Conservation (phyloP, 768 basidiomycete species). For the Mycena filopes region DNA sequence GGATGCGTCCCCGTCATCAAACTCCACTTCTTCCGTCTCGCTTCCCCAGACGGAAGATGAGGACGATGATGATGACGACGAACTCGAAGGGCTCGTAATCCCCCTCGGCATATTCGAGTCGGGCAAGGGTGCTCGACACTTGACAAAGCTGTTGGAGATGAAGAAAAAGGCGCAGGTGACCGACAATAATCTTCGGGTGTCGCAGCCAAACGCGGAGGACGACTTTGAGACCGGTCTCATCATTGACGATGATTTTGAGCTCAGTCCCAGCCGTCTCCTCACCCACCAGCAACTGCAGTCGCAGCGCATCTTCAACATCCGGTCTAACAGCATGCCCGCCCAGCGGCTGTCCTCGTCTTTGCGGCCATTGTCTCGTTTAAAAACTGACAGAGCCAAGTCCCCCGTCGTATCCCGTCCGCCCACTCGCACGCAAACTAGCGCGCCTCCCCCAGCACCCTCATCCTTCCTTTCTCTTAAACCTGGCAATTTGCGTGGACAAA, state of each 20-base stretch:
- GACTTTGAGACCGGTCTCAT: constrained; percentile 89
- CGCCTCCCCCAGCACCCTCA: constrained; percentile 63
- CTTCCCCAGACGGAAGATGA: constrained; percentile 78
- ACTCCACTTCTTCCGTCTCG: constrained; percentile 72
- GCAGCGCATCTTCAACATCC: constrained; percentile 52
- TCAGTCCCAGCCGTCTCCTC: constrained; percentile 81
- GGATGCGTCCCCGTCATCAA: constrained; percentile 76
- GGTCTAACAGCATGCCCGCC: constrained; percentile 71
- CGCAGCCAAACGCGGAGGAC: constrained; percentile 77
- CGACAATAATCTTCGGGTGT: constrained; percentile 54
- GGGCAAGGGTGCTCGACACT: constrained; percentile 63
- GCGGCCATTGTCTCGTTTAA: constrained; percentile 73
- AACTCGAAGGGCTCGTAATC: constrained; percentile 84
- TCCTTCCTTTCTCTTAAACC: constrained; percentile 76
- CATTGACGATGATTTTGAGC: constrained; percentile 84
- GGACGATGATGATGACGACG: constrained; percentile 71
- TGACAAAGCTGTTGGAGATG: constrained; percentile 62
- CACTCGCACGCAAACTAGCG: constrained; percentile 69
- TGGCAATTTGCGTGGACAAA: constrained; percentile 82
- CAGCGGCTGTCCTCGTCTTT: constrained; percentile 55
- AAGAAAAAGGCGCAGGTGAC: constrained; percentile 64
- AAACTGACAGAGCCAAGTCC: constrained; percentile 75
- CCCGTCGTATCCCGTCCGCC: constrained; percentile 70
- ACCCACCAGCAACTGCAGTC: constrained; percentile 56
- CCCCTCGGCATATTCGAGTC: constrained; percentile 82